Evolutionary conservation across 192 early-diverging fungal genomes (phyloP), one percentile per base, ranked within the genome.

Genomic region (Funneliformis mosseae): DNA sequence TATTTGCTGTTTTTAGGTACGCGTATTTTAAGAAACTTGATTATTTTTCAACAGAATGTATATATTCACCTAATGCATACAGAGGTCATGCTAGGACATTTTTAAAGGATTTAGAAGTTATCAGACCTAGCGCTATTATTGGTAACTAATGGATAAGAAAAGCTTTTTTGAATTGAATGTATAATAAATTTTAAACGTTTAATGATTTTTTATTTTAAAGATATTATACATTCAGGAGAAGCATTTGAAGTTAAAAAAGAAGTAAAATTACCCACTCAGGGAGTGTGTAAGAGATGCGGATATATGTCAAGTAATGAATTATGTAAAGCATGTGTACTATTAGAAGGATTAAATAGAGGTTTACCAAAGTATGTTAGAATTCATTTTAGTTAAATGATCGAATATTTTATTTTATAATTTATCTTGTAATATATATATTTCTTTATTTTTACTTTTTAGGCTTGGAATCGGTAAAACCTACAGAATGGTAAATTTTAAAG

Each of bases 31-130:
- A 95, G 85, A 93, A 96, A 46, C 87, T 99, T 28, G 98, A 99
- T 82, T 99, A 99, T 87, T 99, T 99, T 74, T 97, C 96, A 14
- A 99, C 98, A 12, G 98, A 99, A 83, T 99, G 98, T 83, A 96
- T 95, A 27, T 99, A 99, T 85, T 96, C 96, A 43, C 97, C 97
- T 33, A 97, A 99, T 81, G 96, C 98, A 7, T 99, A 98, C 77
- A 93, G 98, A 55, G 98, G 98, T 7, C 91, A 98, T 84, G 98
- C 96, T 11, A 89, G 98, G 60, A 92, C 93, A 27, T 98, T 97
- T 84, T 88, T 99, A 46, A 99, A 99, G 85, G 96, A 98, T 82
- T 87, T 99, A 76, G 98, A 99, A 79, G 84, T 92, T 8, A 91
- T 99, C 43, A 88, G 98, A 55, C 93, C 97, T 0, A 92, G 87